Conservation (phyloP, 2,329 filamentous ascomycete species). For the Byssochlamys sp. region DNA sequence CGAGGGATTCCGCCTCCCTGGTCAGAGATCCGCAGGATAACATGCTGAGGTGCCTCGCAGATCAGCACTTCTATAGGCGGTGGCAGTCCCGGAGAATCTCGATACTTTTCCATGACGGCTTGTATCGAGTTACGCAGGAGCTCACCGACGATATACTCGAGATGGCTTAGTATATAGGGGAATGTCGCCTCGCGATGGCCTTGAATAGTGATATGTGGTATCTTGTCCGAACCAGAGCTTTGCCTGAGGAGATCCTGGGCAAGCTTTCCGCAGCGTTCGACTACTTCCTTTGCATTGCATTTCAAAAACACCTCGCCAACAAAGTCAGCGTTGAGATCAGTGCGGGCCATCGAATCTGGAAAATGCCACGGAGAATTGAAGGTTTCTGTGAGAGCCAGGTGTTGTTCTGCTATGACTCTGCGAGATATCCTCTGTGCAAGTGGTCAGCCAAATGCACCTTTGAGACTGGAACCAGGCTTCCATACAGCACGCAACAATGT, state of each 20-base stretch:
- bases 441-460: slow-evolving; percentile 5
- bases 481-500: slow-evolving; percentile 77
- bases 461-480: background rate
- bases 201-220: slow-evolving; percentile 73
- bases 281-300: slow-evolving; percentile 81
- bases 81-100: slow-evolving; percentile 41
- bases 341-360: slow-evolving; percentile 60
- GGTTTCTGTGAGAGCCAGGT: slow-evolving; percentile 86
- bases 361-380: slow-evolving; percentile 87
- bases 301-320: slow-evolving; percentile 92
- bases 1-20: slow-evolving; percentile 84
- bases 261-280: slow-evolving; percentile 69
- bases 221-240: slow-evolving; percentile 60
- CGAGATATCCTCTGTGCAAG: slow-evolving; percentile 69
- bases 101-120: slow-evolving; percentile 69
- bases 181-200: slow-evolving; percentile 86
- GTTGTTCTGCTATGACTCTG: slow-evolving; percentile 93
- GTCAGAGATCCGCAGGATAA: slow-evolving; percentile 92
- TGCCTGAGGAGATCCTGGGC: slow-evolving; percentile 64
- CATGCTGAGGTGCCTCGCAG: slow-evolving; percentile 86
- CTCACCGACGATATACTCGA: slow-evolving; percentile 96
- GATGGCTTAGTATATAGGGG: slow-evolving; percentile 87
- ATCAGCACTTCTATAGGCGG: slow-evolving; percentile 89
- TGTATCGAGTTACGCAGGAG: slow-evolving; percentile 90
- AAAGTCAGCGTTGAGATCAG: slow-evolving; percentile 62